phyloP scores from a whole-genome alignment of 306 rosid species.

The Lithocarpus polystachyus region DNA sequence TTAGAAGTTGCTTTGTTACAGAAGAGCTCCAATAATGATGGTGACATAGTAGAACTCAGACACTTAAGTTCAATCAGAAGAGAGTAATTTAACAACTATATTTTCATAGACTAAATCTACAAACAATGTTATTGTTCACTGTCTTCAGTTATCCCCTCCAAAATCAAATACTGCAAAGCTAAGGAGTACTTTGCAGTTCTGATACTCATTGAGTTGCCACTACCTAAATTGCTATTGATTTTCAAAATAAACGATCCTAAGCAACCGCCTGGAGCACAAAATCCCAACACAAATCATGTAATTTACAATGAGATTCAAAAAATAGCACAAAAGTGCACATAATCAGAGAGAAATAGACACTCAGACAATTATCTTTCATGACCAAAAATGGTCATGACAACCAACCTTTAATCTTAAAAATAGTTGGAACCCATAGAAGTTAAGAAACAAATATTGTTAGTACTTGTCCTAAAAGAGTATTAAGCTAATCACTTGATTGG shows the following conservation, averaged over 20 bases:
- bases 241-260: conserved; percentile 56
- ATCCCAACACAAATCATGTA: neutral
- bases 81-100: neutral
- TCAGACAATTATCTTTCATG: neutral
- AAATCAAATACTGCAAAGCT: conserved; percentile 71
- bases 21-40: neutral
- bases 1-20: neutral
- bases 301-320: neutral
- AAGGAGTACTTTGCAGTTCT: conserved; percentile 68
- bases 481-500: neutral
- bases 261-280: conserved; percentile 55
- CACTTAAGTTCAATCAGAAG: neutral
- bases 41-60: neutral
- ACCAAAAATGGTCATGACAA: neutral
- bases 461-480: neutral
- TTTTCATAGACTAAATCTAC: neutral
- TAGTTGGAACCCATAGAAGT: conserved; percentile 41
- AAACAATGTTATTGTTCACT: neutral
- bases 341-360: neutral
- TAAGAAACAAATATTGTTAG: neutral
- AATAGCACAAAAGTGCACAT: conserved; percentile 1
- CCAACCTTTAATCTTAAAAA: conserved; percentile 68
- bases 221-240: conserved; percentile 32
- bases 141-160: conserved; percentile 49
- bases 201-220: conserved; percentile 17